Base-by-base conservation (phyloP, 2,329 filamentous ascomycete genomes). In the Whalleya microplaca region DNA sequence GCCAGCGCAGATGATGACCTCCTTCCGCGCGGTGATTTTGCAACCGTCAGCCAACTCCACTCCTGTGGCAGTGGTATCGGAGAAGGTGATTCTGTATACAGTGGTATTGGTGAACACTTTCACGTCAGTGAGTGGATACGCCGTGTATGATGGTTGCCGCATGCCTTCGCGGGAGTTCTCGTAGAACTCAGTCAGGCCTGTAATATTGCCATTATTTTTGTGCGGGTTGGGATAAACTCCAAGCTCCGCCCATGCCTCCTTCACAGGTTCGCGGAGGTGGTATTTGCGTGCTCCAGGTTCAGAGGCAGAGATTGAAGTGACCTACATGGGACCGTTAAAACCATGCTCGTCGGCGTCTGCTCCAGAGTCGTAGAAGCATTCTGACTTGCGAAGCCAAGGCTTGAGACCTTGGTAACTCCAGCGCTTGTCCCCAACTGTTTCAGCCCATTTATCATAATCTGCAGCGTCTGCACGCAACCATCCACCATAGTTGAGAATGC, bases 331-430 rank as follows among this genome's bases (percentile, higher is more conserved):
- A 0, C 73, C 72, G 18, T 75, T 72, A 20, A 75, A 62, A 2
- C 73, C 73, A 51, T 77, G 72, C 20, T 77, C 73, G 8, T 74
- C 66, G 0, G 66, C 44, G 27, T 76, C 66, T 19, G 66, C 44
- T 0, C 19, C 32, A 19, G 65, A 40, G 21, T 65, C 63, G 14
- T 71, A 70, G 14, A 64, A 64, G 7, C 54, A 56, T 56, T 80
- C 78, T 0, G 71, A 62, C 55, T 75, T 78, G 40, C 69, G 68
- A 52, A 80, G 74, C 66, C 78, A 84, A 1, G 77, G 76, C 16
- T 78, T 69, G 27, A 82, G 72, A 9, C 73, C 73, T 3, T 78
- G 66, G 53, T 78, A 80, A 56, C 73, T 74, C 72, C 80, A 84
- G 2, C 64, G 63, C 9, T 61, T 47, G 41, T 66, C 62, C 14